Evolutionary conservation across 768 basidiomycete species (phyloP).

Genomic region (Fomitopsis pulvina): DNA sequence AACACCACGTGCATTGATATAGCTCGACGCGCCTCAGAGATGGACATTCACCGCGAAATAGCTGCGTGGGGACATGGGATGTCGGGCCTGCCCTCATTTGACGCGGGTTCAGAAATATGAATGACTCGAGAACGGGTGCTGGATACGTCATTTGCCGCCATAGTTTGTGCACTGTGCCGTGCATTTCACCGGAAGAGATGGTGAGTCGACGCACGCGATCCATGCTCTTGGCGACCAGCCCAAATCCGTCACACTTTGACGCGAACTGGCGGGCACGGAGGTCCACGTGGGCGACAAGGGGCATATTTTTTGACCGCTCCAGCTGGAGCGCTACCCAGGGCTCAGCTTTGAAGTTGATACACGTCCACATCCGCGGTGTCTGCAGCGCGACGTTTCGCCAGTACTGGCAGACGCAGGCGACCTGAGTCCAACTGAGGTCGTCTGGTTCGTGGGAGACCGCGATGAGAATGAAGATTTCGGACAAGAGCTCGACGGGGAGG

Average conservation of each 20-base stretch:
- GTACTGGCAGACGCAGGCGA: slow-evolving; percentile 4
- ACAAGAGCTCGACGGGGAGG: slow-evolving; percentile 7
- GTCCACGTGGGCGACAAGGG: slow-evolving; percentile 3
- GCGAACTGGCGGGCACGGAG: not conserved
- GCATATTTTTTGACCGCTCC: slow-evolving; percentile 1
- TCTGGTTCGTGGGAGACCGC: not conserved
- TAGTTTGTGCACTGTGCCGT: not conserved
- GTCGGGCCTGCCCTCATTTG: not conserved
- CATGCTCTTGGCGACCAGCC: not conserved
- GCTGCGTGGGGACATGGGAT: not conserved
- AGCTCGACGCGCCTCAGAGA: slow-evolving; percentile 2
- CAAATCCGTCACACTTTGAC: not conserved
- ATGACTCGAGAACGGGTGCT: slow-evolving; percentile 3
- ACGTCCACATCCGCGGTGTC: slow-evolving; percentile 1
- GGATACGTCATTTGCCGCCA: not conserved
- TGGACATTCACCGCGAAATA: slow-evolving; percentile 2
- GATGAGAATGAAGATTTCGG: slow-evolving; percentile 6
- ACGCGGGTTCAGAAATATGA: not conserved
- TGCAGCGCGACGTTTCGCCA: slow-evolving; percentile 7
- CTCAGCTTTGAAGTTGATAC: not conserved
- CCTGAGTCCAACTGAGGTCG: not conserved
- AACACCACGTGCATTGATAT: slow-evolving; percentile 2
- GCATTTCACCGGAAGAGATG: not conserved
- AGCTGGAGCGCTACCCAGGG: not conserved
- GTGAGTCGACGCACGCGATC: not conserved